Evolutionary conservation across 2,329 filamentous ascomycete genomes (phyloP).

Genomic region (Colletotrichum shisoi): DNA sequence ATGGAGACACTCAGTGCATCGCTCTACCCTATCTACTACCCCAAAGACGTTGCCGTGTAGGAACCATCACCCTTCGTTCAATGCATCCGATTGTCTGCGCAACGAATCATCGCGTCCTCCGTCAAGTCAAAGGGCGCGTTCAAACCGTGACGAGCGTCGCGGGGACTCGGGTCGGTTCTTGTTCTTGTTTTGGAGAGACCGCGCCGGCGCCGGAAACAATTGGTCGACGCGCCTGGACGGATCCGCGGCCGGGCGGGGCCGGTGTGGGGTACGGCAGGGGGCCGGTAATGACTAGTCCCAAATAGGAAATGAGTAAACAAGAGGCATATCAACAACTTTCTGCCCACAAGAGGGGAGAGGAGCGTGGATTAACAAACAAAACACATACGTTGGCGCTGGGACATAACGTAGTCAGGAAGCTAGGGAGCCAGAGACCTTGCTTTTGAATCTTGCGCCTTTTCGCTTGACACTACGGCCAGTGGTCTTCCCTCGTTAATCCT

Average conservation of each 20-base stretch:
- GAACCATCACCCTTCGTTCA: too few species aligned
- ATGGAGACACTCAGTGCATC: neutral
- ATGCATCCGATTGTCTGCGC: neutral
- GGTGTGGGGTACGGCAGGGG: neutral
- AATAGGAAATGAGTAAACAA: conserved; percentile 60
- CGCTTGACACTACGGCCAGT: neutral
- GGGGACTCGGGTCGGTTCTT: neutral
- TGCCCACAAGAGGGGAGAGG: neutral
- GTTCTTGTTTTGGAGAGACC: conserved; percentile 30
- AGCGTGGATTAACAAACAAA: conserved; percentile 11
- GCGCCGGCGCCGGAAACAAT: conserved; percentile 22
- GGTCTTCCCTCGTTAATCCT: neutral
- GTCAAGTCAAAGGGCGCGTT: neutral
- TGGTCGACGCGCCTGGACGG: conserved; percentile 25
- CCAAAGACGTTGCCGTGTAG: neutral
- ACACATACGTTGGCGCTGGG: neutral
- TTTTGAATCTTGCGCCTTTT: too few species aligned
- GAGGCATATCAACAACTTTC: conserved; percentile 37
- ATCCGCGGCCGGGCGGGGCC: conserved; percentile 28
- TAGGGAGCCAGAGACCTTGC: neutral
- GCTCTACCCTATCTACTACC: neutral
- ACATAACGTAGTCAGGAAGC: too few species aligned
- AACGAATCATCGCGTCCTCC: conserved; percentile 26
- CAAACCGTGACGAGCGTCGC: conserved; percentile 2
- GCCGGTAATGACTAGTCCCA: conserved; percentile 43